Base-by-base conservation (phyloP, 2,329 filamentous ascomycete species). In the Alternaria brassicae region DNA sequence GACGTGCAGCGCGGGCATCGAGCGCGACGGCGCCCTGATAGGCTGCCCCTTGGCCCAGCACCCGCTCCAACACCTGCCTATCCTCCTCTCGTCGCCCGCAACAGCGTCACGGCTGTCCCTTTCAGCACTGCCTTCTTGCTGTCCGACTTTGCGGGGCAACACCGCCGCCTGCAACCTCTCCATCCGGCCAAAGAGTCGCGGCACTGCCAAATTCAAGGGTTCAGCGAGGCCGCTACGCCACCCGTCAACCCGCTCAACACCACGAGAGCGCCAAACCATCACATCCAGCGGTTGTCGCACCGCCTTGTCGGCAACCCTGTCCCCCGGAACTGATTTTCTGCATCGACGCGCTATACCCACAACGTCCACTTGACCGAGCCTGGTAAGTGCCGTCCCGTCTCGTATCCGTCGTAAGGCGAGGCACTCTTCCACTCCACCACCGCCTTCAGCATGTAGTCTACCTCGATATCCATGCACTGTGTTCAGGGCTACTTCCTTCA, bases 351-450 rank as follows among this genome's bases (percentile, higher is more conserved):
- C 69, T 66, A 69, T 49, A 25, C 65, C 64, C 44, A 27, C 64
- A 48, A 37, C 42, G 53, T 66, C 42, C 54, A 48, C 47, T 57
- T 39, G 47, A 36, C 65, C 60, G 56, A 64, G 59, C 57, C 61
- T 58, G 61, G 64, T 66, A 65, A 69, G 62, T 70, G 41, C 41
- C 53, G 53, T 62, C 53, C 58, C 60, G 30, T 62, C 32, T 64
- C 44, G 34, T 51, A 54, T 49, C 28, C 49, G 51, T 50, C 30
- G 36, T 15, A 13, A 34, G 17, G 44, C 44, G 1, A 34, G 8
- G 44, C 1, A 32, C 44, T 32, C 17, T 19, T 39, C 41, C 42
- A 17, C 42, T 58, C 37, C 57, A 52, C 57, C 51, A 60, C 58
- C 44, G 49, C 4, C 45, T 55, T 34, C n/a, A 48, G 21, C 44